Base-by-base conservation (phyloP, 495 filamentous ascomycete species). In the Aspergillus olivimuriae region DNA sequence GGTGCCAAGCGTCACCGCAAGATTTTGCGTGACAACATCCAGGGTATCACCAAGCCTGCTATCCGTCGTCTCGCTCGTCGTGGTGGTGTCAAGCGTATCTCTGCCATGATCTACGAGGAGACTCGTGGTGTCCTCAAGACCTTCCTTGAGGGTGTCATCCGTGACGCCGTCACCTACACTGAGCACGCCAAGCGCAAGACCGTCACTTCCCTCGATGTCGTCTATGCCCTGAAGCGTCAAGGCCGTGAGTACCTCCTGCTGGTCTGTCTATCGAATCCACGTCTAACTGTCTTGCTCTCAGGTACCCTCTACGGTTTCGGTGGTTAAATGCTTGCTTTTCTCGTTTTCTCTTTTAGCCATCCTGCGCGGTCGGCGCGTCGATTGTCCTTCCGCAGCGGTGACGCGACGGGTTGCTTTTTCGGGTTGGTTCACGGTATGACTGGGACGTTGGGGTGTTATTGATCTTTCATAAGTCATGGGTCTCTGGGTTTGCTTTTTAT, bases 61-160 rank as follows among this genome's bases (percentile, higher is more conserved):
- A 99, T 99, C 78, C 89, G 92, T 69, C 94, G 92, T 94, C 92
- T 99, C 70, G 92, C 92, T 47, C 89, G 90, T 70, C 89, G 90
- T 88, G 90, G 90, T 75, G 90, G 90, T 89, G 90, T 96, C 78
- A 96, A 99, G 88, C 92, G 94, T 96, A 99, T 99, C 77, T 97
- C 94, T 63, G 60, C 70, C 70, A 78, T 86, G 78, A 91, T 99
- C 84, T 99, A 99, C 82, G 94, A 99, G 70, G 94, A 99, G 82
- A 99, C 94, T 58, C 94, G 94, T 67, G 89, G 92, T 83, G 94
- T 99, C 60, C 86, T 99, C 61, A 99, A 99, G 87, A 94, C 92
- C 75, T 99, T 99, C 89, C 89, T 99, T 61, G 94, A 99, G 78
- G 89, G 91, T 78, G 94, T 99, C 77, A 99, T 99, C 72, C 89